Base-by-base conservation (phyloP, 495 filamentous ascomycete genomes). In the Rhizodiscina lignyota region DNA sequence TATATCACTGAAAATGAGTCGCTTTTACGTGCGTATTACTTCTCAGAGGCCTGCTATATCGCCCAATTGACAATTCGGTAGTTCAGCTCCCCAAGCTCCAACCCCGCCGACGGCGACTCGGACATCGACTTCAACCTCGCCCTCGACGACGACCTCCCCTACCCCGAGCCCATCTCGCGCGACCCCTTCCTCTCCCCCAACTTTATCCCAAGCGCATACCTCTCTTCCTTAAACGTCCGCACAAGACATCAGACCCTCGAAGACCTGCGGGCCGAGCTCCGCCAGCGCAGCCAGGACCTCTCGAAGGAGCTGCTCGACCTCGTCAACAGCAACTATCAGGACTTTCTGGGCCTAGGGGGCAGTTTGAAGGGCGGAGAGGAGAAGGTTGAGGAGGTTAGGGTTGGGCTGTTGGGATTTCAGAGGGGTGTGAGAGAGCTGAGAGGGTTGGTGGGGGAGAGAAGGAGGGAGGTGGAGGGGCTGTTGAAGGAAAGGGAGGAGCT, bases 221-320 rank as follows among this genome's bases (percentile, higher is more conserved):
- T 99, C 24, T 81, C 82, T 4, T 76, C 77, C 3, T 64, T 94
- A 0, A 16, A 23, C 33, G 23, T 15, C 33, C 76, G 66, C 21
- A 77, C 85, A 49, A 77, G 89, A 1, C 86, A 94, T 51, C 89
- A 97, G 52, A 94, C 83, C 2, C 80, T 99, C 32, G 87, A 93
- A 53, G 91, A 99, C 54, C 64, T 99, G 13, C 80, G 86, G 12
- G 54, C 74, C 19, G 91, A 99, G 45, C 64, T 99, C 3, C 74
- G 84, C 12, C 64, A 77, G 30, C 67, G 89, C 18, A 74, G 72
- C 38, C 69, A 78, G 42, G 62, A 73, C 13, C 69, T 96, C 32
- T 75, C 70, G 41, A 74, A 75, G 37, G 87, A 99, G 53, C 62
- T 99, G 5, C 64, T 96, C 3, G 86, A 94, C 52, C 69, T 96